phyloP scores from a whole-genome alignment of 345 rosid species.

The Euphorbia pulcherrima region DNA sequence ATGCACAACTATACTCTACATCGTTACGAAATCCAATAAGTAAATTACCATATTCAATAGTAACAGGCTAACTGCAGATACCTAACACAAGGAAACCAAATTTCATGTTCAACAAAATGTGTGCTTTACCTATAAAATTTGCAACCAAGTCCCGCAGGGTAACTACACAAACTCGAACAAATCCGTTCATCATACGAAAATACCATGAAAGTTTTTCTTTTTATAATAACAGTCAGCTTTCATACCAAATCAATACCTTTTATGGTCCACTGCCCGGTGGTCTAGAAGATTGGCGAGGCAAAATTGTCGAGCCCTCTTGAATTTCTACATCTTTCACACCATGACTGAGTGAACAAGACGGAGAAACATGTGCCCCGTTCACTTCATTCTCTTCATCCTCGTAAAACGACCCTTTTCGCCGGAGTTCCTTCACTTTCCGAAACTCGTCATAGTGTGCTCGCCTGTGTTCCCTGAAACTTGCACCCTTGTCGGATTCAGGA shows the following conservation, averaged over 20 bases:
- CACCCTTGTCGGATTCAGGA: slow-evolving; percentile 38
- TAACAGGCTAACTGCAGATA: too few species aligned
- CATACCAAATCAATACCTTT: not conserved
- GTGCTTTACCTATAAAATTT: not conserved
- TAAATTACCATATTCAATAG: too few species aligned
- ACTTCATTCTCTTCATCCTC: slow-evolving; percentile 62
- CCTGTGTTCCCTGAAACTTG: slow-evolving; percentile 71
- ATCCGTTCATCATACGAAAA: not conserved
- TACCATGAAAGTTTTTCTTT: slow-evolving; percentile 2
- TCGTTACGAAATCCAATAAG: too few species aligned
- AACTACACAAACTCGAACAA: not conserved
- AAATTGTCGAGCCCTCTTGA: slow-evolving; percentile 31
- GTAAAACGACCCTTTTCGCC: slow-evolving; percentile 52
- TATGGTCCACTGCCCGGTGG: slow-evolving; percentile 33
- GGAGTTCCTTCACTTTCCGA: slow-evolving; percentile 72
- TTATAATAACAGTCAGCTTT: slow-evolving; percentile 5
- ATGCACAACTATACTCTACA: too few species aligned
- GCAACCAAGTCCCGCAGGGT: not conserved
- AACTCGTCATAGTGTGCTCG: slow-evolving; percentile 86
- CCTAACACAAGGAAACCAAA: too few species aligned
- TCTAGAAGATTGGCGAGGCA: slow-evolving; percentile 25
- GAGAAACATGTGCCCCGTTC: slow-evolving; percentile 31
- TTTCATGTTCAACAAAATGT: not conserved
- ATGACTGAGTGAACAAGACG: slow-evolving; percentile 41
- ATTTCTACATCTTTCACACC: slow-evolving; percentile 44